Base-by-base conservation (phyloP, 352 stramenopile genomes). In the Hyaloperonospora arabidopsidis region DNA sequence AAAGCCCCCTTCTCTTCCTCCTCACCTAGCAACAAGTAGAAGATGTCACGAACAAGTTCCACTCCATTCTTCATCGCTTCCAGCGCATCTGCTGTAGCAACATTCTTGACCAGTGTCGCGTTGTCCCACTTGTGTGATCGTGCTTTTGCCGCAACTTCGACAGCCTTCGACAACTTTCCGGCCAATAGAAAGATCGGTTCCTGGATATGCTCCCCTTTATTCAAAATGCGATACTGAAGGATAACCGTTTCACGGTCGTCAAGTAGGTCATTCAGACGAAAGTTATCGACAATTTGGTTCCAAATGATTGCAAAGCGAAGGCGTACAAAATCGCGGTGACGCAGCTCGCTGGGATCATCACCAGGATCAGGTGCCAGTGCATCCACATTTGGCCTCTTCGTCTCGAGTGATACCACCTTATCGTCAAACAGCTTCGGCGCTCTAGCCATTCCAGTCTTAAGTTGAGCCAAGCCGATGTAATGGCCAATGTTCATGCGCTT, bases 271-370 rank as follows among this genome's bases (percentile, higher is more conserved):
- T 87, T 89, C n/a, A 90, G 39, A 4, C 83, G 80, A 47, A 93
- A 93, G 45, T 80, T 91, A 52, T 83, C 87, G 21, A 93, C 79
- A 40, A 90, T 74, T 62, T 93, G 79, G 61, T 93, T 93, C 83
- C 83, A 93, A 23, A 93, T 83, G 43, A 94, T 87, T 0, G 80
- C 80, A 54, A 92, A 92, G 15, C 82, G 84, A 36, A 93, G 52
- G 1, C 69, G 76, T 14, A 89, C 64, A 35, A 81, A 74, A 45
- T 89, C 78, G 17, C 61, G 60, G 34, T 74, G 63, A 43, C 57
- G 62, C 7, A 75, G 23, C 17, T 74, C 57, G 7, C 56, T 50
- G 1, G 14, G 18, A 29, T 72, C 50, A 10, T 17, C 29, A 19
- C 52, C 53, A 7, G 46, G 28, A 1, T 57, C 65, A 36, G 52